Conservation (phyloP, 2,329 filamentous ascomycete species). For the Dissoconium aciculare region DNA sequence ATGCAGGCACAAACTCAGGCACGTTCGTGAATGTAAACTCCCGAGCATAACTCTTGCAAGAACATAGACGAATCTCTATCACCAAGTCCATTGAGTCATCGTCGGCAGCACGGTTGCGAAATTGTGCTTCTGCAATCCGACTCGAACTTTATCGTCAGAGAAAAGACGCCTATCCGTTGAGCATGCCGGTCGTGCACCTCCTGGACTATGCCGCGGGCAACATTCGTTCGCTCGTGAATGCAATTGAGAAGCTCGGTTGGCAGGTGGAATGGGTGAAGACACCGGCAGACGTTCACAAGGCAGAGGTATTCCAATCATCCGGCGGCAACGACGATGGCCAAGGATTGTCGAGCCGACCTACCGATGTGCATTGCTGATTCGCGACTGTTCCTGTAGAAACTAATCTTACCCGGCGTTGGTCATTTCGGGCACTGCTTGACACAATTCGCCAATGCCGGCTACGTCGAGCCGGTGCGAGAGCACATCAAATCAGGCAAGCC, state of each 20-base stretch:
- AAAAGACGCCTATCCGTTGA: slow-evolving; percentile 5
- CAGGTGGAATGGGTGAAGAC: slow-evolving; percentile 80
- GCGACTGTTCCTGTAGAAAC: slow-evolving; percentile 61
- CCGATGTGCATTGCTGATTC: too few species aligned
- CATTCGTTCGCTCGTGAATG: slow-evolving; percentile 88
- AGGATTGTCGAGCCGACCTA: slow-evolving; percentile 19
- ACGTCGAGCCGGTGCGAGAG: slow-evolving; percentile 62
- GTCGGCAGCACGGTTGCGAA: too few species aligned
- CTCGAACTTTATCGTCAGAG: neutral
- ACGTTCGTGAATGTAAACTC: too few species aligned
- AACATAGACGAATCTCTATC: too few species aligned
- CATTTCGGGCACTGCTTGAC: slow-evolving; percentile 93
- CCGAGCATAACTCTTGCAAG: too few species aligned
- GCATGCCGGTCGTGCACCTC: slow-evolving; percentile 65
- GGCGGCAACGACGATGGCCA: slow-evolving; percentile 11
- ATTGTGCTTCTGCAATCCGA: too few species aligned
- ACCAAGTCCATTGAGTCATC: too few species aligned
- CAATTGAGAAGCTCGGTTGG: slow-evolving; percentile 90
- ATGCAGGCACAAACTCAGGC: too few species aligned
- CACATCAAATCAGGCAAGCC: slow-evolving; percentile 87
- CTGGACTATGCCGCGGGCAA: slow-evolving; percentile 92
- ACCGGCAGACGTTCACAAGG: slow-evolving; percentile 68
- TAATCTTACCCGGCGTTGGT: slow-evolving; percentile 90
- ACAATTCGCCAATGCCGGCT: slow-evolving; percentile 69
- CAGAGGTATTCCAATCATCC: slow-evolving; percentile 46